Conservation (phyloP, 2,329 filamentous ascomycete genomes). For the Sporothrix mexicana region DNA sequence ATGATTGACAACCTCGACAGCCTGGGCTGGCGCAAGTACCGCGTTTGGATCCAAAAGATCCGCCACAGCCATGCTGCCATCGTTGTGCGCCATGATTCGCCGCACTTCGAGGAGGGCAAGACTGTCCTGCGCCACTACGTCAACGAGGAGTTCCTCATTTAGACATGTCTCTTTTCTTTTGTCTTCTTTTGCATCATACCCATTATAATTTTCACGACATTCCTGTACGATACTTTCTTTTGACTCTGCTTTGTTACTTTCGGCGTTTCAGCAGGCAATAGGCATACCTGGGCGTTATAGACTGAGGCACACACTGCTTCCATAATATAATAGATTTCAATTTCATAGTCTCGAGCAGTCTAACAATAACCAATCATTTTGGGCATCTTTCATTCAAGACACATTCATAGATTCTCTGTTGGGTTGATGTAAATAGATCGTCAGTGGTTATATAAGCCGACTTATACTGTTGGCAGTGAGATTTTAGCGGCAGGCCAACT, state of each 20-base stretch:
- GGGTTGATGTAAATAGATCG: constrained; percentile 3
- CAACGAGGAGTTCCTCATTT: constrained; percentile 72
- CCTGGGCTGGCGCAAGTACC: constrained; percentile 68
- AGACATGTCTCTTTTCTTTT: background rate
- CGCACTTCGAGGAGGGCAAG: constrained; percentile 74
- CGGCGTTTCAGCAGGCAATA: constrained; percentile 9
- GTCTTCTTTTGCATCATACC: background rate
- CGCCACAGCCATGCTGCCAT: constrained; percentile 90
- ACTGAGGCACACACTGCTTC: background rate
- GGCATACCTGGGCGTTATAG: background rate
- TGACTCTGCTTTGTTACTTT: constrained; percentile 3
- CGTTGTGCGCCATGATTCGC: constrained; percentile 74
- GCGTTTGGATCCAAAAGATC: constrained; percentile 76
- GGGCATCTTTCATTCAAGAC: background rate
- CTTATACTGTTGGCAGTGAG: background rate
- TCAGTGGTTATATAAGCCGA: background rate
- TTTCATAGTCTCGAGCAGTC: too few relatives aligned
- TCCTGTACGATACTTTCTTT: constrained; percentile 13
- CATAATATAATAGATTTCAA: constrained; percentile 10
- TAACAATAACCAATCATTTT: too few relatives aligned
- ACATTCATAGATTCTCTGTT: background rate
- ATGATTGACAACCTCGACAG: constrained; percentile 80
- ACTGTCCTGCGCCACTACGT: constrained; percentile 83
- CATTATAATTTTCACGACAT: constrained; percentile 9
- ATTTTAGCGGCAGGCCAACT: background rate